Base-by-base conservation (phyloP, 306 rosid species). In the Dryas drummondii region DNA sequence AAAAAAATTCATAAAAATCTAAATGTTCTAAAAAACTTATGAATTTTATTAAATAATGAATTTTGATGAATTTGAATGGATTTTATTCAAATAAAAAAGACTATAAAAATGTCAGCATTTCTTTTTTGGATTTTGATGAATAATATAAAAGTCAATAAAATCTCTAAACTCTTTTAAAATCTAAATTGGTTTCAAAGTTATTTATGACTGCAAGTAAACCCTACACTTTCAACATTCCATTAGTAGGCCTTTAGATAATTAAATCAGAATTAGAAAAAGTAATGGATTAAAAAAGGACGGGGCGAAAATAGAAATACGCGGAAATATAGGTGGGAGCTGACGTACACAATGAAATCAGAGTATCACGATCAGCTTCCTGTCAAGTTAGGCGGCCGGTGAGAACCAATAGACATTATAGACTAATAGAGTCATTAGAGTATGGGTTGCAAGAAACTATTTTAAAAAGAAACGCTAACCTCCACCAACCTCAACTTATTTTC, bases 271-370 rank as follows among this genome's bases (percentile, higher is more conserved):
- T 32, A 32, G 37, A 32, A 32, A 32, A 32, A 32, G 37, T 32
- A 32, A 32, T 32, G 37, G 37, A 32, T 32, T 32, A 32, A 32
- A 32, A 32, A 32, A 32, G 37, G 37, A 32, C 1, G 2, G 69
- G 74, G 65, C 37, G 12, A 11, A 48, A 65, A 44, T 19, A 66
- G 19, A 76, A 76, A 77, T 74, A 67, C 15, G 17, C 41, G 6
- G 69, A 67, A 42, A 17, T 22, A 11, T 0, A 13, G 15, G 42
- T n/a, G 40, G 66, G 6, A 6, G 66, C 9, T 58, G 40, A 26
- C 67, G 57, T 72, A 6, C 11, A 14, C 4, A 45, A 5, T 7
- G 27, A 59, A 12, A 73, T 45, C n/a, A 73, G 58, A 58, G 7
- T 0, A 9, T 9, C 17, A 5, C 8, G 19, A 58, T 1, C 9